Evolutionary conservation across 345 rosid species (phyloP).

Genomic region (Geranium brycei): DNA sequence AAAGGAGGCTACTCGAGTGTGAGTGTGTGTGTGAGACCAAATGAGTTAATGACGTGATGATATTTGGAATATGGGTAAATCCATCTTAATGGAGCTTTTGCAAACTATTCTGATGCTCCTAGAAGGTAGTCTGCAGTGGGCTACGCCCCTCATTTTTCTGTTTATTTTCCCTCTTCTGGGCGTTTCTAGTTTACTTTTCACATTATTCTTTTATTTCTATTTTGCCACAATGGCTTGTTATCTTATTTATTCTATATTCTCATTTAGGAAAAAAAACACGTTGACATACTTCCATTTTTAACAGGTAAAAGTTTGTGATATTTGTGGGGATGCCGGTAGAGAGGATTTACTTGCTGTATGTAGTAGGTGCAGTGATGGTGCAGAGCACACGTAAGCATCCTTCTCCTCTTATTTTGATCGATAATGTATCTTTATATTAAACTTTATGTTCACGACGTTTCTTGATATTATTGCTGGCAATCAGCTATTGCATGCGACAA

Average conservation of each 20-base stretch:
- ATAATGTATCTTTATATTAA: constrained; percentile 4
- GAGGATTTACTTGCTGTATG: constrained; percentile 95
- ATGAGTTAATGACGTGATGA: too few relatives aligned
- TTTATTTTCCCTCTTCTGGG: neutral
- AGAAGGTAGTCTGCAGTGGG: neutral
- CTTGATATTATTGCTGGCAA: constrained; percentile 15
- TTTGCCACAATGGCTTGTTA: too few relatives aligned
- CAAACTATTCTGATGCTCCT: neutral
- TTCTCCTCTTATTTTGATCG: neutral
- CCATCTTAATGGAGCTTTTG: neutral
- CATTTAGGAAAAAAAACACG: neutral
- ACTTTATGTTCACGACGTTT: neutral
- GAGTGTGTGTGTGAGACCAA: too few relatives aligned
- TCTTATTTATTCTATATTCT: too few relatives aligned
- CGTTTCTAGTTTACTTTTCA: neutral
- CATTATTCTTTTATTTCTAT: neutral
- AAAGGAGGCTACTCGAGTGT: neutral
- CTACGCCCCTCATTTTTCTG: neutral
- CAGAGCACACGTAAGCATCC: constrained; percentile 87
- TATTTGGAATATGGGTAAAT: too few relatives aligned
- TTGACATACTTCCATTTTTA: constrained; percentile 8
- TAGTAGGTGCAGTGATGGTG: constrained; percentile 87
- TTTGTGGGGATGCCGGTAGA: constrained; percentile 98
- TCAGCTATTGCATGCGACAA: constrained; percentile 94
- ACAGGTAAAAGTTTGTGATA: constrained; percentile 99